Conservation (phyloP, 2,329 filamentous ascomycete genomes). For the Colletotrichum tabaci region DNA sequence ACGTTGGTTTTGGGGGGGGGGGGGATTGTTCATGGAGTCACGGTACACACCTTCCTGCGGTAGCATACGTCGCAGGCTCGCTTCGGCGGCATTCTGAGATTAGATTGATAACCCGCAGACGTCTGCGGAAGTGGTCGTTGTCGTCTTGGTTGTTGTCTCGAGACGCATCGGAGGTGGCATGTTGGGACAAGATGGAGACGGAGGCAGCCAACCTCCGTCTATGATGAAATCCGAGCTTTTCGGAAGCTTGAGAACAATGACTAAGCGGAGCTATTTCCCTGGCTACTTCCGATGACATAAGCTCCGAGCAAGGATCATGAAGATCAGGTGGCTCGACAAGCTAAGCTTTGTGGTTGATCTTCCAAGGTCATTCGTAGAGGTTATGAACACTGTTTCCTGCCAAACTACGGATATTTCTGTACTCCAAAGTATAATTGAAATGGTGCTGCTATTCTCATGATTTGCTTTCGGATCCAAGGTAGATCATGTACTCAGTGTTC, state of each 20-base stretch:
- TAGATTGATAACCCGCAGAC: neutral
- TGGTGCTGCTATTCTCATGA: no score
- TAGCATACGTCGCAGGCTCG: slow-evolving; percentile 32
- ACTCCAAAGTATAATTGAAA: no score
- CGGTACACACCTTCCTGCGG: slow-evolving; percentile 11
- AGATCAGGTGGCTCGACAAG: neutral
- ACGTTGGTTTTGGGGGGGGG: no score
- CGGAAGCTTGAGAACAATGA: rapidly evolving
- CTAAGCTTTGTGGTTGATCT: no score
- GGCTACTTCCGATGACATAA: neutral
- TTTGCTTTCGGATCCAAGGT: no score
- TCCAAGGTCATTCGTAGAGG: no score
- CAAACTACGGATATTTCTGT: no score
- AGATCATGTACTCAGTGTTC: neutral
- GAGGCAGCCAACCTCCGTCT: slow-evolving; percentile 1
- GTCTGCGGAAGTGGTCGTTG: neutral
- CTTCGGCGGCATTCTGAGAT: slow-evolving; percentile 25
- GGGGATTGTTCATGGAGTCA: no score
- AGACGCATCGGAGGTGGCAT: neutral
- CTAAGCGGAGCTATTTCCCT: neutral
- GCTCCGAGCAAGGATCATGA: neutral
- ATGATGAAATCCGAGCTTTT: neutral
- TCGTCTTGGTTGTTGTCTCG: neutral
- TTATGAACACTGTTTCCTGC: no score
- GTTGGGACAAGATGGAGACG: neutral